These are phyloP conservation scores for Eucalyptus tenuipes DNA, from an alignment of 345 rosid genomes.

Conservation along the genomic window DNA sequence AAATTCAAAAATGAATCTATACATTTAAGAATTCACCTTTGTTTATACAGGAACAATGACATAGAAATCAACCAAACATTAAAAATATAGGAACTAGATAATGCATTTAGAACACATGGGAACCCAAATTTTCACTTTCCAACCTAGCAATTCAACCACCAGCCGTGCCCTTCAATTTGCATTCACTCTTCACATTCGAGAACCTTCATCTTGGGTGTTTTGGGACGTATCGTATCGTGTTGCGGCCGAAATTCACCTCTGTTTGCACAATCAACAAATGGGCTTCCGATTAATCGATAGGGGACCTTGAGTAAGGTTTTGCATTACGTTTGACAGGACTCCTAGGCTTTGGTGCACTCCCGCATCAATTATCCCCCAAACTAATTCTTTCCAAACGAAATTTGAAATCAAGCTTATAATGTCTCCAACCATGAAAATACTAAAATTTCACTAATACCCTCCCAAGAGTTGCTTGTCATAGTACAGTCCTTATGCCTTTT, in stretches of 20 bases:
- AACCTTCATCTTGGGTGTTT: not conserved
- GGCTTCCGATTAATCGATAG: not conserved
- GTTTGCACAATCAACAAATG: not conserved
- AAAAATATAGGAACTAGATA: not conserved
- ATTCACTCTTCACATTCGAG: not conserved
- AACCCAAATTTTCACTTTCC: not conserved
- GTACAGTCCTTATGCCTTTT: no score
- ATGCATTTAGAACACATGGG: not conserved
- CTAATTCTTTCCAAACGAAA: not conserved
- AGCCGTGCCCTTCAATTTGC: not conserved
- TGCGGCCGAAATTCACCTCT: not conserved
- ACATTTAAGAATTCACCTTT: not conserved
- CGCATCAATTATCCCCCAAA: not conserved
- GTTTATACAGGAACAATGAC: not conserved
- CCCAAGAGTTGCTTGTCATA: not conserved
- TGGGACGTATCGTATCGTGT: not conserved
- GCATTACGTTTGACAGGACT: fast-evolving
- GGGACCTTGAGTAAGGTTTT: not conserved
- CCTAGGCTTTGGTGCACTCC: not conserved
- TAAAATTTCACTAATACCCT: not conserved
- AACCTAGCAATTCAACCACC: not conserved
- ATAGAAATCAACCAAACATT: not conserved
- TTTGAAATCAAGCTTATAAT: not conserved
- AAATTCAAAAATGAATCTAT: not conserved
- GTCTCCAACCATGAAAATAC: not conserved